phyloP scores from a whole-genome alignment of 176 grass and related monocot species.

The Luzula sylvatica region DNA sequence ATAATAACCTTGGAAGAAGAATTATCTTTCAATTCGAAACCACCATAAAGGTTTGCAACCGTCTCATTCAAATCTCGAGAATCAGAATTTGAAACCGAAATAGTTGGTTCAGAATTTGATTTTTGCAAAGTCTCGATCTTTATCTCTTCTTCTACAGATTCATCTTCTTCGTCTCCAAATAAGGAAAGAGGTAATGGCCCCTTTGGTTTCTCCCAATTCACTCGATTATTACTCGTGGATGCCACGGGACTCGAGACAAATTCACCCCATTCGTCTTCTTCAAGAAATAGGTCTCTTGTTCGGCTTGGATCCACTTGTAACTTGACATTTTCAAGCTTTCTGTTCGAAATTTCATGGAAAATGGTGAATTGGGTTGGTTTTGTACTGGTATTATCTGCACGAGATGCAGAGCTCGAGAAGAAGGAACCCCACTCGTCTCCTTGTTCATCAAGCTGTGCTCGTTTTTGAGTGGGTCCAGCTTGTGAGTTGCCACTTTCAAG shows the following conservation, averaged over 20 bases:
- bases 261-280: conserved; percentile 18
- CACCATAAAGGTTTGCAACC: conserved; percentile 1
- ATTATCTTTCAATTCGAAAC: conserved; percentile 1
- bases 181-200: conserved; percentile 17
- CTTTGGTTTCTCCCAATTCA: conserved; percentile 20
- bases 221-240: not conserved
- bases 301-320: conserved; percentile 1
- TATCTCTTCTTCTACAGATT: not conserved
- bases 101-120: not conserved
- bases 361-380: not conserved
- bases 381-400: not conserved
- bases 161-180: conserved; percentile 18
- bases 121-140: conserved; percentile 7
- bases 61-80: not conserved
- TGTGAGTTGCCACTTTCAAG: not conserved
- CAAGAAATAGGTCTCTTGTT: no score
- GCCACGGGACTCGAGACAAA: conserved; percentile 19
- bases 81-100: conserved; percentile 10
- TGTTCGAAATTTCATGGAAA: conserved; percentile 1
- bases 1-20: conserved; percentile 11
- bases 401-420: conserved; percentile 14
- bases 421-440: conserved; percentile 16
- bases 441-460: not conserved
- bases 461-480: not conserved
- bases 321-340: conserved; percentile 6